These are phyloP conservation scores for Pleurozium schreberi DNA, from an alignment of 225 moss, liverwort and hornwort genomes.

Conservation along the genomic window DNA sequence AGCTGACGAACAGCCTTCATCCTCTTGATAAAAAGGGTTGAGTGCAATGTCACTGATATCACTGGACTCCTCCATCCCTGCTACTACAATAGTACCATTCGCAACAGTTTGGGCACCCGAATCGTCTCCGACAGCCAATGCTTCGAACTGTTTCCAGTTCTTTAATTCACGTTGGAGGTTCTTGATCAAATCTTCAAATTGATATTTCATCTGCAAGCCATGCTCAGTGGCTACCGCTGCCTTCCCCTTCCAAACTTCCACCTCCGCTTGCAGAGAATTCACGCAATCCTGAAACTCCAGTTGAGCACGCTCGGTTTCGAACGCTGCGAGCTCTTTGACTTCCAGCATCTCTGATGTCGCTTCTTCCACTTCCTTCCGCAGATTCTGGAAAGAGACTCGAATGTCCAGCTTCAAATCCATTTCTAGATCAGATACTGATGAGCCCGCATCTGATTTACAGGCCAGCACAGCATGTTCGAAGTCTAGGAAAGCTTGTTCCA, in stretches of 20 bases:
- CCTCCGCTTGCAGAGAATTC: slow-evolving; percentile 24
- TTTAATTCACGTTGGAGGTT: slow-evolving; percentile 13
- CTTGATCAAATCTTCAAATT: slow-evolving; percentile 17
- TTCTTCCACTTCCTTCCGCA: slow-evolving; percentile 11
- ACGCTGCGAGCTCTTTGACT: neutral
- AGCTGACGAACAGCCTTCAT: slow-evolving; percentile 9
- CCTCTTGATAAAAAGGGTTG: slow-evolving; percentile 12
- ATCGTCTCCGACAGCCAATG: neutral
- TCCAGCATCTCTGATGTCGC: slow-evolving; percentile 14
- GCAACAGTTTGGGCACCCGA: neutral
- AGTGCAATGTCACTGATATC: neutral
- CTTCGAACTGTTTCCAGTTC: slow-evolving; percentile 21
- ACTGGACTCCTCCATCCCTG: neutral
- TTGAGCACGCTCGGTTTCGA: neutral
- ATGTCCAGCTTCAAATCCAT: neutral
- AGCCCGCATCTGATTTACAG: neutral
- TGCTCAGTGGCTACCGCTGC: neutral
- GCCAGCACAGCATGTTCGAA: slow-evolving; percentile 6
- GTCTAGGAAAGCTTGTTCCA: slow-evolving; percentile 7
- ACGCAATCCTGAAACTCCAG: slow-evolving; percentile 1
- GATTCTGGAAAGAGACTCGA: neutral
- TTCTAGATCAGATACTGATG: slow-evolving; percentile 2
- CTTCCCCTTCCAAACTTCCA: slow-evolving; percentile 45
- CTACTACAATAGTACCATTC: neutral
- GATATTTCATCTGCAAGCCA: slow-evolving; percentile 1